Percentiles rank a stretch among this genome's conserved stretches.
phyloP scores from a whole-genome alignment of 495 filamentous ascomycete genomes.

The Aspergillus sclerotiicarbonarius region DNA sequence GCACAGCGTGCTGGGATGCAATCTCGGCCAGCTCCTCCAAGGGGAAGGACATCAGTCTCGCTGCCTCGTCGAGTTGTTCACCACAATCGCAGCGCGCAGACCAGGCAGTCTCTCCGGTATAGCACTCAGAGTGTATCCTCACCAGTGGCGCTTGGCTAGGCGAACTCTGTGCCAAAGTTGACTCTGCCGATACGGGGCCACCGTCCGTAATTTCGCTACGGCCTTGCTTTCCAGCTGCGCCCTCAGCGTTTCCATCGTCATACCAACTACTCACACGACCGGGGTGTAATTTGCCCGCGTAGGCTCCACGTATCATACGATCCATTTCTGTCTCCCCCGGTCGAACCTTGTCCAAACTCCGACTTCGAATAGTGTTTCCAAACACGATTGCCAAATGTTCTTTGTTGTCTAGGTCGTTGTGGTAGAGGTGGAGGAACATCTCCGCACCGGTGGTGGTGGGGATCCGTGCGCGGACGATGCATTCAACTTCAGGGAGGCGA shows the following conservation, averaged over 20 bases:
- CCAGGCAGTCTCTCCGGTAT: constrained; percentile 98
- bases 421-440: constrained; percentile 96
- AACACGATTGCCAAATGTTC: constrained; percentile 99
- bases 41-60: constrained; percentile 85
- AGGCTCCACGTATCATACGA: constrained; percentile 91
- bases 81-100: constrained; percentile 96
- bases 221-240: not conserved
- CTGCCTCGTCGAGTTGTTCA: constrained; percentile 96
- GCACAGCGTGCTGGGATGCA: constrained; percentile 35
- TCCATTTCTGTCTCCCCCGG: constrained; percentile 95
- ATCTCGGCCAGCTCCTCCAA: constrained; percentile 36
- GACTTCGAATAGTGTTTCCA: constrained; percentile 76
- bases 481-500: constrained; percentile 70
- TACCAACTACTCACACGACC: constrained; percentile 71
- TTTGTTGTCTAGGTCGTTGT: constrained; percentile 88
- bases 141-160: constrained; percentile 64
- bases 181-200: constrained; percentile 7
- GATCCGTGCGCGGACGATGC: constrained; percentile 80
- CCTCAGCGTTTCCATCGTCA: constrained; percentile 31
- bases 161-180: constrained; percentile 10
- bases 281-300: constrained; percentile 82
- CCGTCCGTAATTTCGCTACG: not conserved
- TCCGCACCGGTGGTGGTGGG: constrained; percentile 86
- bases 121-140: constrained; percentile 96
- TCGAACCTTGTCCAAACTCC: constrained; percentile 71